Conservation (phyloP, 2,329 filamentous ascomycete genomes). For the Colletotrichum phormii region DNA sequence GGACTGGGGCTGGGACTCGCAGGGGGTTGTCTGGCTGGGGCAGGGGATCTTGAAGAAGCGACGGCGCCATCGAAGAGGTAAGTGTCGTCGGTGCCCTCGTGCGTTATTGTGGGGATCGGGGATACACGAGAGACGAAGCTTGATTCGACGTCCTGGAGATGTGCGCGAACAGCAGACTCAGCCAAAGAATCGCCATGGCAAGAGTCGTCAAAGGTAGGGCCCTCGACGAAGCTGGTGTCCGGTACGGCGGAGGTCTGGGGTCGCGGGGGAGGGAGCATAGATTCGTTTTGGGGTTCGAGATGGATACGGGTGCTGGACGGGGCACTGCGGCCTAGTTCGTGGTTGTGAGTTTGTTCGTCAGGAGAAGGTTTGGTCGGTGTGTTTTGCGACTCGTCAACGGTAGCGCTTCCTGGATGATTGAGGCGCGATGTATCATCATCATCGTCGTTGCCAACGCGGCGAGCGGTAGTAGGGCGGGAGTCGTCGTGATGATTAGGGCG, state of each 20-base stretch:
- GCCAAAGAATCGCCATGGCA: conserved; percentile 61
- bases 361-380: conserved; percentile 15
- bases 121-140: conserved; percentile 72
- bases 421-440: conserved; percentile 34
- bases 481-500: conserved; percentile 38
- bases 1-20: conserved; percentile 36
- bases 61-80: conserved; percentile 65
- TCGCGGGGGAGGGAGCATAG: conserved; percentile 40
- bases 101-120: conserved; percentile 61
- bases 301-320: conserved; percentile 17
- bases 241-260: conserved; percentile 33
- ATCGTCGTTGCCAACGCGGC: conserved; percentile 32
- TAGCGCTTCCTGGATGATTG: conserved; percentile 10
- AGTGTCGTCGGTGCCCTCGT: conserved; percentile 67
- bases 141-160: conserved; percentile 73
- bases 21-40: conserved; percentile 42
- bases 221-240: conserved; percentile 58
- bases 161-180: conserved; percentile 65
- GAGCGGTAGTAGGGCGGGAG: conserved; percentile 40
- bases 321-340: conserved; percentile 1
- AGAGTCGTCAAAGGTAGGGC: conserved; percentile 50
- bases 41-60: conserved; percentile 47
- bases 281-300: conserved; percentile 22
- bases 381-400: conserved; percentile 19
- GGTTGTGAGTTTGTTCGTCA: background rate